Evolutionary conservation across 441 rosid species (phyloP), one percentile per base, ranked within the genome.

Genomic region (Populus hybrid): DNA sequence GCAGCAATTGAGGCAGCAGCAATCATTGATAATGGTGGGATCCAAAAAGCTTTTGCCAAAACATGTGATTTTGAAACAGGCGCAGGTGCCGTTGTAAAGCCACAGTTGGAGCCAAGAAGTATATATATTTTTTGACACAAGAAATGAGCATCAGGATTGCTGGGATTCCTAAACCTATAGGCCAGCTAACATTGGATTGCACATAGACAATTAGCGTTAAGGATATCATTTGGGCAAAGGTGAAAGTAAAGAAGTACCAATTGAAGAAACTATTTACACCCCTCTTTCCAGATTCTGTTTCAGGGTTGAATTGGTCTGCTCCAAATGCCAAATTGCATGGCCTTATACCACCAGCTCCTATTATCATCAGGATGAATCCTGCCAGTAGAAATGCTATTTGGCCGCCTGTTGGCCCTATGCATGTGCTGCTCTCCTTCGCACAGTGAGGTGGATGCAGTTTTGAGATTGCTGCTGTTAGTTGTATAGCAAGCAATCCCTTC

Each of bases 251-350:
- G 85, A 88, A 89, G 70, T 93, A 91, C 97, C 97, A 93, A 67
- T 91, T 93, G 81, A 93, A 89, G 90, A 93, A 93, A 74, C 93
- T 93, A 42, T 88, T 85, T 34, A 87, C 85, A 34, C 95, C 97
- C 80, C 75, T 86, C 78, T 85, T 90, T 59, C 97, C 97, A 11
- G 95, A 84, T 34, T 88, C 89, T 1, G 90, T 89, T 28, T 86
- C 68, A 5, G 95, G 90, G 76, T 93, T 82, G 72, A 93, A 93
- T 74, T 93, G 94, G 82, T 93, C 97, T n/a, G 88, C 92, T 5
- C 95, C 97, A 30, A 93, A 91, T 7, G 94, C 93, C 71, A 93
- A 72, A 75, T 93, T 93, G 77, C 95, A 91, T 0, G 97, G 97
- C 65, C 95, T 79, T 46, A 93, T 84, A 7, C 97, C 95, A 0